A percentile compares a stretch with the other conserved stretches of the same genome.
Conservation (phyloP, 768 basidiomycete species). For the Pleurotus citrinopileatus region DNA sequence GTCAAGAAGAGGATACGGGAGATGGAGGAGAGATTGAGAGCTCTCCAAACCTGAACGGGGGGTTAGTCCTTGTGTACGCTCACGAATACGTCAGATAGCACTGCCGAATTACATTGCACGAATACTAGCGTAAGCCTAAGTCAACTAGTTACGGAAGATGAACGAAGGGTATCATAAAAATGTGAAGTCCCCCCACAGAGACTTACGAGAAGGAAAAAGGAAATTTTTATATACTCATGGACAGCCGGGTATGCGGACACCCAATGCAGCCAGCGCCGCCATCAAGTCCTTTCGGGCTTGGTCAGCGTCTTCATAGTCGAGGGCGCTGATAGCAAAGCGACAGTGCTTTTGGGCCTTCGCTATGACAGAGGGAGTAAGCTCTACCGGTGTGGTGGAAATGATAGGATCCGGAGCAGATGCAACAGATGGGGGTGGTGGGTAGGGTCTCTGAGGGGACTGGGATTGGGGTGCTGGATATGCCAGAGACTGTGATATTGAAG, state of each 20-base stretch:
- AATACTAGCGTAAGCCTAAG: no score
- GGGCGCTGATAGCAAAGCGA: conserved; percentile 87
- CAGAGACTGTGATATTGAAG: neutral
- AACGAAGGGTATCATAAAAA: no score
- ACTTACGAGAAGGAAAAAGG: no score
- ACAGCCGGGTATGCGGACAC: conserved; percentile 15
- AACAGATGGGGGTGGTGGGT: conserved; percentile 15
- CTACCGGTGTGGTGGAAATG: conserved; percentile 30
- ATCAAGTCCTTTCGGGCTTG: conserved; percentile 83
- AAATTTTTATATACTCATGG: no score
- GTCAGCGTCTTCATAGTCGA: conserved; percentile 92
- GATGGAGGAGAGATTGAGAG: conserved; percentile 23
- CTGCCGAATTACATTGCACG: no score
- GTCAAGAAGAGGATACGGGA: conserved; percentile 41
- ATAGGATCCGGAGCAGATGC: conserved; percentile 17
- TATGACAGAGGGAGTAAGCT: conserved; percentile 64
- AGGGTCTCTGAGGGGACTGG: conserved; percentile 14
- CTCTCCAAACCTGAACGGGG: neutral
- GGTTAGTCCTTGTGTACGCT: no score
- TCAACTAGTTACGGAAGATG: no score
- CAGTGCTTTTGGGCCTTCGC: conserved; percentile 88
- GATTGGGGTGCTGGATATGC: conserved; percentile 1
- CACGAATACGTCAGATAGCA: no score
- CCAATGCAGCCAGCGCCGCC: conserved; percentile 67
- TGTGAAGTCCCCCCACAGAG: no score